phyloP scores from a whole-genome alignment of 2,329 filamentous ascomycete genomes.

The Lomentospora prolificans region DNA sequence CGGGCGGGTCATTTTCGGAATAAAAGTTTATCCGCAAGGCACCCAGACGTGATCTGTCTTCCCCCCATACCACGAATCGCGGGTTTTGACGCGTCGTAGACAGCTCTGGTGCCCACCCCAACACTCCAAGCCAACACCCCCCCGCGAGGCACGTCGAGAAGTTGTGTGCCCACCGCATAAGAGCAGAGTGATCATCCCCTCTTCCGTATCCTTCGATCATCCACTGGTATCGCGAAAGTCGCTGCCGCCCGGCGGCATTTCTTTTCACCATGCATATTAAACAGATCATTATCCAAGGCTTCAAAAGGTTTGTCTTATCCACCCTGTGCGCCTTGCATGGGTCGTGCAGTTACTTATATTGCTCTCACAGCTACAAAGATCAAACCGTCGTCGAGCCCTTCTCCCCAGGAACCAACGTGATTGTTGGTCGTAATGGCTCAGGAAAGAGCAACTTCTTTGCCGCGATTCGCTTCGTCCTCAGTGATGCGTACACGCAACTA shows the following conservation, averaged over 20 bases:
- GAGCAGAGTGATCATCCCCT: not conserved
- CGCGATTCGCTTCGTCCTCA: conserved; percentile 94
- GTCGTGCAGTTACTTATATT: conserved; percentile 10
- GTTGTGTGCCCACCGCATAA: not conserved
- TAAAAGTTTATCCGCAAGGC: not conserved
- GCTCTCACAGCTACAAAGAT: conserved; percentile 77
- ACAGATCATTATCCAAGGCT: conserved; percentile 99
- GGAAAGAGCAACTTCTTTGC: conserved; percentile 99
- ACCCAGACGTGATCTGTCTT: not conserved
- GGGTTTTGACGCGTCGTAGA: conserved; percentile 1
- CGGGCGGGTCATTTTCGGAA: not conserved
- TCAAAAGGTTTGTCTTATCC: conserved; percentile 66
- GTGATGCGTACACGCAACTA: conserved; percentile 95
- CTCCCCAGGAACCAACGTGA: conserved; percentile 94
- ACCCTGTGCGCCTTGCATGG: conserved; percentile 5
- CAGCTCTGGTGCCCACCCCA: not conserved
- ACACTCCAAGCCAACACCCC: not conserved
- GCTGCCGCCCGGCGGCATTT: conserved; percentile 9
- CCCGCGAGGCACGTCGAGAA: conserved; percentile 12
- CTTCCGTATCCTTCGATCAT: not conserved
- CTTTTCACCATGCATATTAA: conserved; percentile 82
- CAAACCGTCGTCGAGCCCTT: conserved; percentile 98
- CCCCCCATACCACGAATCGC: not conserved
- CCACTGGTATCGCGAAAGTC: conserved; percentile 7
- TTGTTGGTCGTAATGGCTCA: conserved; percentile 97